Conservation (phyloP, 2,329 filamentous ascomycete genomes). For the Fusarium solani-melongenae region DNA sequence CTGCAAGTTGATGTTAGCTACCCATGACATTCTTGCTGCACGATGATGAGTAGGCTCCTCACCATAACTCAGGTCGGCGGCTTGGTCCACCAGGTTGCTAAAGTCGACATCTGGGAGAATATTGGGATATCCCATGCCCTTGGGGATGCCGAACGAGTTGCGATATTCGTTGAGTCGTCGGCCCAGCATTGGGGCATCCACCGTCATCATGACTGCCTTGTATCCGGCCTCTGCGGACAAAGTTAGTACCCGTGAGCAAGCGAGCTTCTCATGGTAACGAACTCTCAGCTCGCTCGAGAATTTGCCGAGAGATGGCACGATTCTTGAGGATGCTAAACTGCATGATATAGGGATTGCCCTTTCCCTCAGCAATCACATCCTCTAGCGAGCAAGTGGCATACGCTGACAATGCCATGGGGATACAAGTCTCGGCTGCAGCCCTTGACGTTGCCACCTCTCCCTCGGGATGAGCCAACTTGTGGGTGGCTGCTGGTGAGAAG, state of each 20-base stretch:
- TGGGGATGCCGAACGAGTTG: conserved; percentile 36
- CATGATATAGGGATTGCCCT: conserved; percentile 60
- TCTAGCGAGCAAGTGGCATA: conserved; percentile 42
- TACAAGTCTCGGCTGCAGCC: conserved; percentile 55
- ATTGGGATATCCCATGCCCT: conserved; percentile 31
- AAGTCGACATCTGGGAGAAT: conserved; percentile 18
- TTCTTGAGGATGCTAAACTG: conserved; percentile 66
- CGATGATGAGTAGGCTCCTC: neutral
- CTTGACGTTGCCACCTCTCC: conserved; percentile 61
- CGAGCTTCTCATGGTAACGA: conserved; percentile 8
- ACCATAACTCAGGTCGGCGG: neutral
- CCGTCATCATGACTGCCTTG: conserved; percentile 44
- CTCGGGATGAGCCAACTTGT: conserved; percentile 59
- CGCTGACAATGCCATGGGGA: conserved; percentile 41
- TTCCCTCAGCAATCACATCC: conserved; percentile 55
- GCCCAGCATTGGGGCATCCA: conserved; percentile 40
- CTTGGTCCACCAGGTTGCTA: conserved; percentile 7
- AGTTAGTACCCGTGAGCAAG: neutral
- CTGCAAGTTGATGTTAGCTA: neutral
- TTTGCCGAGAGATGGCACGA: conserved; percentile 52
- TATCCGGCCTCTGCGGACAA: conserved; percentile 19
- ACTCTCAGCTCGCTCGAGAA: conserved; percentile 54
- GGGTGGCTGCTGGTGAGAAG: conserved; percentile 64
- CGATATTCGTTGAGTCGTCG: conserved; percentile 37
- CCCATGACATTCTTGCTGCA: too few species aligned